These are phyloP conservation scores for Penicillium sp. DNA, from an alignment of 2,329 filamentous ascomycete species.

Conservation along the genomic window DNA sequence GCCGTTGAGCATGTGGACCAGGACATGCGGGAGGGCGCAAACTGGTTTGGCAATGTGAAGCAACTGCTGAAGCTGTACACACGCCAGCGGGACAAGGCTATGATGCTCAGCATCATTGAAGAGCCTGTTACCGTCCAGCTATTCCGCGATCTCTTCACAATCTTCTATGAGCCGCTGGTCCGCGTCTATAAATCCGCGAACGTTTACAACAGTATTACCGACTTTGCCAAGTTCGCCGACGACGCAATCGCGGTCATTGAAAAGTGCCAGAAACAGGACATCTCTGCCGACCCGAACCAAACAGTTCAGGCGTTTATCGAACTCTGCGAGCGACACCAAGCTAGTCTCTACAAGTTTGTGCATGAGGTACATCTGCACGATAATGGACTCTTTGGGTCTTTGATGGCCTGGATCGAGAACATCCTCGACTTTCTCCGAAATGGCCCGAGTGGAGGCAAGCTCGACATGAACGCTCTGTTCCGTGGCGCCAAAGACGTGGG, in stretches of 20 bases:
- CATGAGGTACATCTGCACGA: constrained; percentile 98
- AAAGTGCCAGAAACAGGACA: constrained; percentile 72
- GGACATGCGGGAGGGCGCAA: constrained; percentile 84
- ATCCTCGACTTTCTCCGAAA: constrained; percentile 92
- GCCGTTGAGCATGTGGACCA: constrained; percentile 87
- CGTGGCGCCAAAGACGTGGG: constrained; percentile 74
- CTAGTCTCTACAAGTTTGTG: constrained; percentile 98
- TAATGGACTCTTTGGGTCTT: constrained; percentile 91
- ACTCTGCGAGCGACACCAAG: constrained; percentile 89
- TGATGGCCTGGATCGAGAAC: constrained; percentile 97
- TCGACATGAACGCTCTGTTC: constrained; percentile 95
- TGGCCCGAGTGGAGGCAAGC: constrained; percentile 79
- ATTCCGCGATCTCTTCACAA: constrained; percentile 94
- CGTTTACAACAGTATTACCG: constrained; percentile 95
- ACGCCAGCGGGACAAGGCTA: constrained; percentile 89
- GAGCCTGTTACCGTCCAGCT: constrained; percentile 97
- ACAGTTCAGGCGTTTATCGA: constrained; percentile 99
- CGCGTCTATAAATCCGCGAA: constrained; percentile 98
- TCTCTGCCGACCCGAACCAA: constrained; percentile 94
- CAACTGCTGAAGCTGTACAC: constrained; percentile 92
- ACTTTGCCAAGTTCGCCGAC: constrained; percentile 91
- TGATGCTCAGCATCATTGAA: constrained; percentile 96
- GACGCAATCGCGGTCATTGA: constrained; percentile 85
- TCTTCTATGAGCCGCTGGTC: constrained; percentile 97
- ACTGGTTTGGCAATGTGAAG: constrained; percentile 93